These are phyloP conservation scores for Singerocomus rubriflavus DNA, from an alignment of 1,284 basidiomycete genomes.

Conservation along the genomic window DNA sequence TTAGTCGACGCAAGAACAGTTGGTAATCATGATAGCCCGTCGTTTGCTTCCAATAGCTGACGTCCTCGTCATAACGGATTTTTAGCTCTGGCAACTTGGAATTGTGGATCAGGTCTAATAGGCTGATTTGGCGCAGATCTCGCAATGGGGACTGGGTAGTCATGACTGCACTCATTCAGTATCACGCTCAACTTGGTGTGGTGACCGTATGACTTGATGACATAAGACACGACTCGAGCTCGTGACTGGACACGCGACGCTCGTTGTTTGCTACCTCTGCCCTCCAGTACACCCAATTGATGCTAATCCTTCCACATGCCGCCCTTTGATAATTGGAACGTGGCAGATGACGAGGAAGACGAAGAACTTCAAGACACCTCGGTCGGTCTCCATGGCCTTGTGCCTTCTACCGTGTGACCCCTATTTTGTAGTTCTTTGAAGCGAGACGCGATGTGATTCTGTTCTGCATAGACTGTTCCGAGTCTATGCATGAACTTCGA, in stretches of 20 bases:
- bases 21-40: slow-evolving; percentile 70
- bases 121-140: slow-evolving; percentile 43
- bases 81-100: slow-evolving; percentile 40
- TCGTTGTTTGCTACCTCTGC: neutral
- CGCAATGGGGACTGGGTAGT: slow-evolving; percentile 25
- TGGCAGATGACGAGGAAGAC: slow-evolving; percentile 71
- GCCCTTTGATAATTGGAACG: slow-evolving; percentile 73
- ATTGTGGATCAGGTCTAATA: slow-evolving; percentile 33
- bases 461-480: slow-evolving; percentile 92
- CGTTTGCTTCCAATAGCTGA: slow-evolving; percentile 65
- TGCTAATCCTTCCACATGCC: slow-evolving; percentile 37
- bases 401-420: slow-evolving; percentile 2
- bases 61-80: slow-evolving; percentile 69
- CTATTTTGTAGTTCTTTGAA: slow-evolving; percentile 58
- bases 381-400: slow-evolving; percentile 34
- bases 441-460: slow-evolving; percentile 80
- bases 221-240: slow-evolving; percentile 25
- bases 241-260: slow-evolving; percentile 7
- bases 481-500: slow-evolving; percentile 77
- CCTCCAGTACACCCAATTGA: neutral
- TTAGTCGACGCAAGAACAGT: slow-evolving; percentile 70
- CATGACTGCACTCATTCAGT: no score
- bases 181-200: no score
- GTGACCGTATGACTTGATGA: slow-evolving; percentile 26
- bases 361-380: slow-evolving; percentile 71